A percentile compares a stretch with the other conserved stretches of the same genome.
These are phyloP conservation scores for Tetrapisispora fleetii DNA, from an alignment of 805 yeast species.

Conservation along the genomic window DNA sequence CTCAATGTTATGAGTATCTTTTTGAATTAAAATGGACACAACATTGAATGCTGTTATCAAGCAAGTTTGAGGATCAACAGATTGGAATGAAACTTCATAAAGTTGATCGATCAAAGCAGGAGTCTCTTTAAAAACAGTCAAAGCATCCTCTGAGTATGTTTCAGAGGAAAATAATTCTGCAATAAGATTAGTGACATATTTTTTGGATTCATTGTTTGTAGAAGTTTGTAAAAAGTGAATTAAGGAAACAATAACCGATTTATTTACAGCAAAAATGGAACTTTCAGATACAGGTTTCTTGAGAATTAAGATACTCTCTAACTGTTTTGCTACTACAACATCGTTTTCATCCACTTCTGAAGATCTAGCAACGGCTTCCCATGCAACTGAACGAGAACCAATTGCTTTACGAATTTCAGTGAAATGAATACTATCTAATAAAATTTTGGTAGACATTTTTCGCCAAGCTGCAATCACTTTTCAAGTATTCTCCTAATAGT, in stretches of 20 bases:
- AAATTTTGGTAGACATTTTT: slow-evolving; percentile 11
- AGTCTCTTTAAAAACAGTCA: slow-evolving; percentile 15
- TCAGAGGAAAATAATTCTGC: slow-evolving; percentile 24
- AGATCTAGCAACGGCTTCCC: slow-evolving; percentile 84
- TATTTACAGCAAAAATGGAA: slow-evolving; percentile 7
- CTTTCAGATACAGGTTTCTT: slow-evolving; percentile 25
- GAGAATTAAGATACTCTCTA: slow-evolving; percentile 21
- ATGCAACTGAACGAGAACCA: slow-evolving; percentile 73
- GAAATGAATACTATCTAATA: slow-evolving; percentile 56
- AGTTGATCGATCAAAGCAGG: slow-evolving; percentile 15
- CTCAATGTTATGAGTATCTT: slow-evolving; percentile 10
- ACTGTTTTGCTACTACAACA: slow-evolving; percentile 37
- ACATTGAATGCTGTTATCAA: slow-evolving; percentile 26
- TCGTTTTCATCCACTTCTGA: slow-evolving; percentile 57
- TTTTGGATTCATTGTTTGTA: slow-evolving; percentile 19
- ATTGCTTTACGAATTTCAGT: slow-evolving; percentile 57
- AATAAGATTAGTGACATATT: slow-evolving; percentile 24
- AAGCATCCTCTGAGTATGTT: slow-evolving; percentile 11
- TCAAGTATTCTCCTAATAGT: too few relatives aligned
- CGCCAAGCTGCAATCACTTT: too few relatives aligned
- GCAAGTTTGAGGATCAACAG: slow-evolving; percentile 23
- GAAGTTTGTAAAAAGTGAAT: slow-evolving; percentile 23
- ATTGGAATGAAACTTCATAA: slow-evolving; percentile 18
- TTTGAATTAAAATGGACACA: slow-evolving; percentile 25
- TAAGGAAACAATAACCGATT: slow-evolving; percentile 12